phyloP scores from a whole-genome alignment of 345 rosid species.

The thale cress (Arabidopsis thaliana) region TAIR10.1 NC_003076.8:9779501-9780000 shows the following conservation, averaged over 20 bases:
- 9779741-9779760: slow-evolving; percentile 76
- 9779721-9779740: slow-evolving; percentile 87
- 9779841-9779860: slow-evolving; percentile 70
- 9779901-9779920: slow-evolving; percentile 47
- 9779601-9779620: slow-evolving; percentile 82
- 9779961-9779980: slow-evolving; percentile 6
- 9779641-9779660: slow-evolving; percentile 67
- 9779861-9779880: slow-evolving; percentile 75
- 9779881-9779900: slow-evolving; percentile 60
- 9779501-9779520: neutral
- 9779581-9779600: slow-evolving; percentile 75
- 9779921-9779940: neutral
- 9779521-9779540: slow-evolving; percentile 21
- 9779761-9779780: slow-evolving; percentile 59
- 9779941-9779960: neutral
- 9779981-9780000: slow-evolving; percentile 45
- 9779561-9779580: slow-evolving; percentile 87
- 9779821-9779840: slow-evolving; percentile 78
- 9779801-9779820: slow-evolving; percentile 64
- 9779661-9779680: slow-evolving; percentile 4
- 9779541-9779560: slow-evolving; percentile 30
- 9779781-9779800: slow-evolving; percentile 72
- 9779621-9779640: slow-evolving; percentile 92
- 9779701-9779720: slow-evolving; percentile 54
- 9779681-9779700: slow-evolving; percentile 18